Evolutionary conservation across 2,329 filamentous ascomycete genomes (phyloP), one percentile per base, ranked within the genome.

Genomic region (Colletotrichum australisinense): DNA sequence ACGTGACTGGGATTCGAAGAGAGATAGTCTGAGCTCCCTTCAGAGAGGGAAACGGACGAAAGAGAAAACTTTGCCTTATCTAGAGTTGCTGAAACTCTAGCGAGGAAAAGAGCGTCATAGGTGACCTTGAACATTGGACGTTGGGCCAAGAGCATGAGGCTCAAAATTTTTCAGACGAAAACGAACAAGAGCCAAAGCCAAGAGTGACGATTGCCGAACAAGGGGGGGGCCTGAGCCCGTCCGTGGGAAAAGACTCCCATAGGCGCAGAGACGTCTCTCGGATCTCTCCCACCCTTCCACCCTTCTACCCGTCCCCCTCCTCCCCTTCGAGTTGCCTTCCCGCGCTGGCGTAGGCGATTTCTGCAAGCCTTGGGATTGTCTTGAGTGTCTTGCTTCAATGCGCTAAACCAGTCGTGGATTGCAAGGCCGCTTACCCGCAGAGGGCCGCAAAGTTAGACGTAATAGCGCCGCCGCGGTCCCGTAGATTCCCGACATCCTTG

Each of bases 131-230:
- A 57, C 68, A 58, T 42, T 52, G 24, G 70, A 73, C 70, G 67
- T 73, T 73, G 67, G 46, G 70, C 67, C 70, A 73, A 73, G 70
- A 60, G 24, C 19, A 28, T 73, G 70, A 60, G 70, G 70, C 70
- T 73, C 70, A 72, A 69, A 60, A 38, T 14, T 35, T 59, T 49
- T 66, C 19, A 9, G 53, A 60, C 30, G 49, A 35, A n/a, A 55
- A 16, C 49, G 49, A 35, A 59, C 32, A 59, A 46, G 28, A 30
- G 57, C 30, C 14, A 57, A 38, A 64, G 69, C 69, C 70, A 73
- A 72, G 66, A 22, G 58, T 30, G 28, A 28, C 59, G 60, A 73
- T 65, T 73, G 60, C 70, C 70, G 70, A 57, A 30, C 70, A 57
- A 65, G 70, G 67, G 70, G 42, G 62, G 69, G 32, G 22, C 42